A percentile compares a stretch with the other conserved stretches of the same genome.
phyloP scores from a whole-genome alignment of 2,329 filamentous ascomycete genomes.

The Leptosphaerulina australis region DNA sequence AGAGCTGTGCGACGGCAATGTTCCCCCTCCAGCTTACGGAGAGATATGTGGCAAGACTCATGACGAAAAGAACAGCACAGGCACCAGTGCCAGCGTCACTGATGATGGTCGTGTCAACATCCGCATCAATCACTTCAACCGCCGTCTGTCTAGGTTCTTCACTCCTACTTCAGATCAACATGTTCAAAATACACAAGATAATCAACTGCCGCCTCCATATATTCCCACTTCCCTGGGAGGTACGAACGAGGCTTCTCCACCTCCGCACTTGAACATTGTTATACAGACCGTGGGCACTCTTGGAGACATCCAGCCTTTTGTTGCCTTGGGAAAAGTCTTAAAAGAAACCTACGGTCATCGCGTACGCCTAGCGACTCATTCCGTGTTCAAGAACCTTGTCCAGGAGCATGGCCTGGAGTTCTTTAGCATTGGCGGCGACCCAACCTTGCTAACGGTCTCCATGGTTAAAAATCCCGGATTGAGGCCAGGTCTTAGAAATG shows the following conservation, averaged over 20 bases:
- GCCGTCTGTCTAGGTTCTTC: constrained; percentile 30
- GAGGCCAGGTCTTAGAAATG: constrained; percentile 33
- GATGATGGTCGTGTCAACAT: constrained; percentile 40
- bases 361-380: constrained; percentile 35
- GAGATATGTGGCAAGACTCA: constrained; percentile 41
- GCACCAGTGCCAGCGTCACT: constrained; percentile 55
- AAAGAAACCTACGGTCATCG: constrained; percentile 38
- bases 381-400: constrained; percentile 21
- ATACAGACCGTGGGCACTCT: constrained; percentile 62
- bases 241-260: neutral
- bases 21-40: constrained; percentile 41
- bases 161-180: constrained; percentile 22
- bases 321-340: constrained; percentile 61
- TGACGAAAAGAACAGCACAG: constrained; percentile 38
- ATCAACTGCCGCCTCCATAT: constrained; percentile 13
- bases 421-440: constrained; percentile 40
- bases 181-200: constrained; percentile 21
- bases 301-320: constrained; percentile 65
- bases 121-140: constrained; percentile 31
- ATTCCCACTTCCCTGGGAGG: constrained; percentile 20
- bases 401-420: constrained; percentile 43
- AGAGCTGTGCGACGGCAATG: constrained; percentile 26
- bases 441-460: constrained; percentile 54
- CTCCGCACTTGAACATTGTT: constrained; percentile 56
- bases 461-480: constrained; percentile 58